phyloP scores from a whole-genome alignment of 345 rosid genomes.

The Zanthoxylum bungeanum region DNA sequence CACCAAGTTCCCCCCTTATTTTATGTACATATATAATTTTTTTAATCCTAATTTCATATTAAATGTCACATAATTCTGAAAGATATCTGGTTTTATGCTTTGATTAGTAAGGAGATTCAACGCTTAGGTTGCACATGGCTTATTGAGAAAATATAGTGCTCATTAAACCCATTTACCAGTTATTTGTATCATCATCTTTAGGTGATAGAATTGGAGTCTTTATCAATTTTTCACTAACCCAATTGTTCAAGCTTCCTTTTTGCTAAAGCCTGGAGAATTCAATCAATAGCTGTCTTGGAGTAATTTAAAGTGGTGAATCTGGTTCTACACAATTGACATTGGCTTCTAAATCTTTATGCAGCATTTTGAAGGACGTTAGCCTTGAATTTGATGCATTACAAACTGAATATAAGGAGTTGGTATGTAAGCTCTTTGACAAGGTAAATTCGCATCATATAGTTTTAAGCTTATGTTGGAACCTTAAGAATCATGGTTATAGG shows the following conservation, averaged over 20 bases:
- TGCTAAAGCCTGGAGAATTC: neutral
- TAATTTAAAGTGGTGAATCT: neutral
- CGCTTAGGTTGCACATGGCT: neutral
- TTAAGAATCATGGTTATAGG: conserved; percentile 46
- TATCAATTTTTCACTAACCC: neutral
- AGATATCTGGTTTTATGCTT: neutral
- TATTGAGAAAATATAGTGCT: too few species aligned
- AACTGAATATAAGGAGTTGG: conserved; percentile 57
- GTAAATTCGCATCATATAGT: conserved; percentile 4
- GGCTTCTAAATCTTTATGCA: conserved; percentile 20
- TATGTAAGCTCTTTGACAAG: conserved; percentile 34
- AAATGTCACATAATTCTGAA: neutral
- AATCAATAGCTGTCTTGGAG: neutral
- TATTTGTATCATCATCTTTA: too few species aligned
- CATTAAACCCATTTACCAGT: neutral
- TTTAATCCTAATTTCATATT: neutral
- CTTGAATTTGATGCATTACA: conserved; percentile 54
- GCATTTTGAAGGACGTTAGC: conserved; percentile 71
- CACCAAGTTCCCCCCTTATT: neutral
- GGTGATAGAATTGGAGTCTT: neutral
- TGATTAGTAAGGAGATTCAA: neutral
- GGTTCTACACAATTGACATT: neutral
- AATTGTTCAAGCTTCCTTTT: neutral
- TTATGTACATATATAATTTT: neutral
- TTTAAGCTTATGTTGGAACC: conserved; percentile 15